phyloP scores from a whole-genome alignment of 176 grass and related monocot species.

The Elaeis guineensis region DNA sequence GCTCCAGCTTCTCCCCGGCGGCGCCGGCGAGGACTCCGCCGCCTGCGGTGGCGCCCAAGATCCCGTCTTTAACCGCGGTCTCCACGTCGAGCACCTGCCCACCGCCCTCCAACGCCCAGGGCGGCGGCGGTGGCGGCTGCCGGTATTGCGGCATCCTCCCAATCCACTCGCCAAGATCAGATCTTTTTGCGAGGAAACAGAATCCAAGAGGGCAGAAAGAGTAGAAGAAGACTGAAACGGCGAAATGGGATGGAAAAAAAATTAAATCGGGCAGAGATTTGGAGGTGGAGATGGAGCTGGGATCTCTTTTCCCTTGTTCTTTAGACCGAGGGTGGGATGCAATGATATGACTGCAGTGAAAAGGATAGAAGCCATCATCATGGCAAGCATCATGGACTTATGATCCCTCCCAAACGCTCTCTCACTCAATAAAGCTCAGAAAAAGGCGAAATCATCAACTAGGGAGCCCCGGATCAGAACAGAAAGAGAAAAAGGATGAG shows the following conservation, averaged over 20 bases:
- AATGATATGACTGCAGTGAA: slow-evolving; percentile 4
- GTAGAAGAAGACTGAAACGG: slow-evolving; percentile 11
- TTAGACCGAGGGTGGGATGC: not conserved
- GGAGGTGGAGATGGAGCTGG: not conserved
- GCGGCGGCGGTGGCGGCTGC: slow-evolving; percentile 1
- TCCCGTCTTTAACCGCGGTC: slow-evolving; percentile 84
- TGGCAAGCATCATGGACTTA: slow-evolving; percentile 6
- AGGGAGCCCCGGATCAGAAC: too few species aligned
- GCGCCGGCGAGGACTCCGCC: slow-evolving; percentile 11
- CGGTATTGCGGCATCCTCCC: slow-evolving; percentile 76
- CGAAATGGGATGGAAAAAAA: not conserved
- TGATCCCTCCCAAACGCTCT: not conserved
- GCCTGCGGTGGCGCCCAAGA: slow-evolving; percentile 47
- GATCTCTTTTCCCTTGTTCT: not conserved
- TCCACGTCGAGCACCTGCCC: slow-evolving; percentile 92
- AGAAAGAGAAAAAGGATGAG: too few species aligned
- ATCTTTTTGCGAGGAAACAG: slow-evolving; percentile 11
- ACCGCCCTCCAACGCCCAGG: slow-evolving; percentile 51
- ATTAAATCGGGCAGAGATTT: slow-evolving; percentile 39
- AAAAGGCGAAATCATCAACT: slow-evolving; percentile 4
- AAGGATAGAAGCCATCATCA: slow-evolving; percentile 16
- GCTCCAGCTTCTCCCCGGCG: slow-evolving; percentile 31
- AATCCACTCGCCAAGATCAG: not conserved
- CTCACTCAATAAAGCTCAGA: slow-evolving; percentile 15
- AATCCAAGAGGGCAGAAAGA: not conserved